These are phyloP conservation scores for Plasmodium fragile DNA, from an alignment of 169 alveolate species.

Conservation along the genomic window DNA sequence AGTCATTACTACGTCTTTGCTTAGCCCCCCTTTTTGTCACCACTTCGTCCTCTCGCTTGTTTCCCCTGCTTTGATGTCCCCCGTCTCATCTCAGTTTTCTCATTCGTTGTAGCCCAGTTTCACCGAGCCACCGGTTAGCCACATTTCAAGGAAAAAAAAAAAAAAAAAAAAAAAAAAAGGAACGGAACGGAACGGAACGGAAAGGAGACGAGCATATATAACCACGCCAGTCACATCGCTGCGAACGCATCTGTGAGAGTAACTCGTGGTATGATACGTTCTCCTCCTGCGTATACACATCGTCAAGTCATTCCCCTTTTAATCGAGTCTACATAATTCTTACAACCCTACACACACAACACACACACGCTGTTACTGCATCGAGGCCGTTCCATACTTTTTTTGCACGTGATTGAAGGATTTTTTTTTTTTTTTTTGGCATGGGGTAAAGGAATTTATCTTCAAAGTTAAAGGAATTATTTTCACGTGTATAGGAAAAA, in stretches of 20 bases:
- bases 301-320: background rate
- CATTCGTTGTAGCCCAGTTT: background rate
- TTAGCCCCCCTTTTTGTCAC: background rate
- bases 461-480: background rate
- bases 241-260: background rate
- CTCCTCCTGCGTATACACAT: background rate
- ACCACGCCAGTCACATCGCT: background rate
- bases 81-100: background rate
- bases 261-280: background rate
- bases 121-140: constrained; percentile 1
- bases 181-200: background rate
- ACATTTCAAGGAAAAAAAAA: constrained; percentile 3
- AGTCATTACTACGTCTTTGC: background rate
- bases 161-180: background rate
- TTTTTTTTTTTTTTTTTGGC: background rate
- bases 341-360: background rate
- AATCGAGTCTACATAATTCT: background rate
- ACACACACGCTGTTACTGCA: background rate
- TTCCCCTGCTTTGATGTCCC: background rate
- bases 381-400: background rate
- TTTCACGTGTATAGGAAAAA: background rate
- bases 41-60: background rate
- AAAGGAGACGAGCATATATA: background rate
- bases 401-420: background rate
- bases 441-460: background rate